These are phyloP conservation scores for Suillus variegatus DNA, from an alignment of 768 basidiomycete species.

Conservation along the genomic window DNA sequence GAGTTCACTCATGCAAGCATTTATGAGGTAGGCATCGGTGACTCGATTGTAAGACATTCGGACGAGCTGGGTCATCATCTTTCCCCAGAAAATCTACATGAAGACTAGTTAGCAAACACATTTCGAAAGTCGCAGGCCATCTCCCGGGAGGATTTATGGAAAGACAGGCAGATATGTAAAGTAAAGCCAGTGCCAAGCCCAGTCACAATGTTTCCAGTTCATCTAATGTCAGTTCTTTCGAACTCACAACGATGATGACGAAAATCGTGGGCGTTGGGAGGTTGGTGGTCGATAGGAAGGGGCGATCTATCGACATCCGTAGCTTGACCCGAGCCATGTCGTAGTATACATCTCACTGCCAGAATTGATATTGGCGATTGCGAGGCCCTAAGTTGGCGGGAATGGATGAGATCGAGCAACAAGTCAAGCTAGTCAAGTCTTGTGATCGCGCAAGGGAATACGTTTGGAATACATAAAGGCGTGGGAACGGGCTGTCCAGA, in stretches of 20 bases:
- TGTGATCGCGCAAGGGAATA: no score
- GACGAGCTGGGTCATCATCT: background rate
- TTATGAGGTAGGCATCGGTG: no score
- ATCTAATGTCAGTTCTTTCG: background rate
- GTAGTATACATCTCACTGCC: no score
- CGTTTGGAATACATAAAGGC: conserved; percentile 10
- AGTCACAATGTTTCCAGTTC: background rate
- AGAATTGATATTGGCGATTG: no score
- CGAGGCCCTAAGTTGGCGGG: no score
- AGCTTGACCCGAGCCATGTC: no score
- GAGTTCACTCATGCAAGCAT: background rate
- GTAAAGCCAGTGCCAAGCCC: background rate
- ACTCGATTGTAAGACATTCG: no score
- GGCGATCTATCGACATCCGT: no score
- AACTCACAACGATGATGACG: background rate
- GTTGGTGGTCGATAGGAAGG: no score
- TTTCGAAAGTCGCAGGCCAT: background rate
- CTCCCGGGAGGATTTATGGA: background rate
- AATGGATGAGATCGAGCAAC: no score
- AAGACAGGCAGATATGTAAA: background rate
- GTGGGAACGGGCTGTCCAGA: conserved; percentile 31
- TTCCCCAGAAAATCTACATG: background rate
- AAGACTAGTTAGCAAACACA: background rate
- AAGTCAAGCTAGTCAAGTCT: no score
- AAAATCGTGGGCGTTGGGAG: background rate